A percentile compares a stretch with the other conserved stretches of the same genome.
Evolutionary conservation across 2,329 filamentous ascomycete genomes (phyloP).

Genomic region (Xylariaceae sp.): DNA sequence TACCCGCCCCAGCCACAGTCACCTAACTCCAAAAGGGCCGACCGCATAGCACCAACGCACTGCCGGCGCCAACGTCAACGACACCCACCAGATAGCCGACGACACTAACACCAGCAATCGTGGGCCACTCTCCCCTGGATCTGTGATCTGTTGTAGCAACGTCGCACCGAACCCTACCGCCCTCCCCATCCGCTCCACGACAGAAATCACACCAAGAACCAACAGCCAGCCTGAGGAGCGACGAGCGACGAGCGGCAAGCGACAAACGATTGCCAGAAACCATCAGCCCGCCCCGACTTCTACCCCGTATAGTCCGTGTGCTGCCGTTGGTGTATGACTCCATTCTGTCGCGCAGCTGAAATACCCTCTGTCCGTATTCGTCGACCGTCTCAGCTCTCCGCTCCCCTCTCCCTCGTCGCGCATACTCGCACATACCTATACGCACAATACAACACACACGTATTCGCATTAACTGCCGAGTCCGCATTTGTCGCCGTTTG

Average conservation of each 20-base stretch:
- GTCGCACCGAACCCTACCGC: conserved; percentile 11
- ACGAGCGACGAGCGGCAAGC: no score
- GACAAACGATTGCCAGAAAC: no score
- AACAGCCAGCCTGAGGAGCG: conserved; percentile 2
- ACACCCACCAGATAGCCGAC: background rate
- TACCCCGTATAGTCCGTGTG: background rate
- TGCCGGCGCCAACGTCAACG: background rate
- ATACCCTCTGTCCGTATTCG: background rate
- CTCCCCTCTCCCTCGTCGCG: conserved; percentile 6
- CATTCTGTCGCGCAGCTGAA: conserved; percentile 8
- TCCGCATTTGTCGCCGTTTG: background rate
- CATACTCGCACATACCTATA: conserved; percentile 4
- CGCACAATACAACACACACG: conserved; percentile 1
- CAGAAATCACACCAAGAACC: background rate
- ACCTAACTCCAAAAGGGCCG: no score
- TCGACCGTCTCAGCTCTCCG: conserved; percentile 2
- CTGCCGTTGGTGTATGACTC: conserved; percentile 5
- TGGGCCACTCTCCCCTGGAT: conserved; percentile 3
- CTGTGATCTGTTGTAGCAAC: conserved; percentile 11
- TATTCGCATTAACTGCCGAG: conserved; percentile 7
- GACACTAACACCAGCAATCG: conserved; percentile 1
- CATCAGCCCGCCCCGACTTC: no score
- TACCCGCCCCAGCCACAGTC: no score
- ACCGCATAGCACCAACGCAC: no score
- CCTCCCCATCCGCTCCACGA: conserved; percentile 3